These are phyloP conservation scores for Wickerhamiella alocasiicola DNA, from an alignment of 805 yeast species.

Conservation along the genomic window DNA sequence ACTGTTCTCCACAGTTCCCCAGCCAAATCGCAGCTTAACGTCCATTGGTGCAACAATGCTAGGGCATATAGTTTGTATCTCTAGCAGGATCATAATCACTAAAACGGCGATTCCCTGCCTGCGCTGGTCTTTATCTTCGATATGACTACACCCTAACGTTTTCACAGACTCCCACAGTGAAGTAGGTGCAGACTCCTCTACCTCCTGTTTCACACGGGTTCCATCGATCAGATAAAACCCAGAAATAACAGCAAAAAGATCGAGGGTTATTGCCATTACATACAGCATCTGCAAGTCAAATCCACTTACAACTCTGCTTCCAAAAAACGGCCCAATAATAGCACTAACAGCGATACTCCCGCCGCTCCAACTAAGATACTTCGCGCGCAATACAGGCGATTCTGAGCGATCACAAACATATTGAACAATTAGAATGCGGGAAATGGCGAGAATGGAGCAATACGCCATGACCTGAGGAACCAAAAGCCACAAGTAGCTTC, in stretches of 20 bases:
- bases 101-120: neutral
- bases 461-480: neutral
- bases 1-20: neutral
- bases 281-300: no score
- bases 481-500: neutral
- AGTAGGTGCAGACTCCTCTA: neutral
- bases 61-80: neutral
- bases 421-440: neutral
- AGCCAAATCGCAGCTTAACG: neutral
- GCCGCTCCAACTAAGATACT: neutral
- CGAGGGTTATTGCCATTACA: no score
- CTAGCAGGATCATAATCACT: neutral
- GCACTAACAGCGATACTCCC: neutral
- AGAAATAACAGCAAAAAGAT: no score
- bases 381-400: neutral
- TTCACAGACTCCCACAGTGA: neutral
- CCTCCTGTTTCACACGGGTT: neutral
- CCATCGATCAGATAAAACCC: no score
- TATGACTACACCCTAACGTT: neutral
- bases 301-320: neutral
- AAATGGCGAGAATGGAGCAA: neutral
- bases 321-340: neutral
- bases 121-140: neutral
- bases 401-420: neutral
- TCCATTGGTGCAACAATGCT: neutral